Conservation (phyloP, 2,329 filamentous ascomycete species). For the Pestalotiopsis sp. region DNA sequence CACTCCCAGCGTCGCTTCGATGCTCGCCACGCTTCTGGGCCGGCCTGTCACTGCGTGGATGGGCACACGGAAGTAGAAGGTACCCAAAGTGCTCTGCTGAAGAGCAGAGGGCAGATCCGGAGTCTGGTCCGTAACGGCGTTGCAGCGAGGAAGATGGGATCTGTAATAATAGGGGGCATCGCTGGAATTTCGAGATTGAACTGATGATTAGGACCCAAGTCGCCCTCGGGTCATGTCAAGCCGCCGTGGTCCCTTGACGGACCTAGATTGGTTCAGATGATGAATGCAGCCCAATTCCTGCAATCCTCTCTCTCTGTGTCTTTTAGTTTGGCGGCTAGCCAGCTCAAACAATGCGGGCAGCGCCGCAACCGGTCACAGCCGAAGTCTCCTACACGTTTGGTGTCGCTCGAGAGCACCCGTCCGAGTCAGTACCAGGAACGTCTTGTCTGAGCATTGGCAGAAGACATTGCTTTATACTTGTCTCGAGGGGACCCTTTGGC, state of each 20-base stretch:
- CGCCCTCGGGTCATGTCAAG: constrained; percentile 1
- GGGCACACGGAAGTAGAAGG: constrained; percentile 12
- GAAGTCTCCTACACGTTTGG: neutral
- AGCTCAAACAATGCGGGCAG: neutral
- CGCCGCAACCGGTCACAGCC: constrained; percentile 1
- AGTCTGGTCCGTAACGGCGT: neutral
- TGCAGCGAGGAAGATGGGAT: constrained; percentile 6
- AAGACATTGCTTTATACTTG: neutral
- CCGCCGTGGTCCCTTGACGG: neutral
- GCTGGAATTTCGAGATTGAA: neutral
- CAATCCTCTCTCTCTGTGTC: neutral
- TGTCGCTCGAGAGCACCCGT: neutral
- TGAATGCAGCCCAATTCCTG: neutral
- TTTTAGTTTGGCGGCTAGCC: neutral
- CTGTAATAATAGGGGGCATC: neutral
- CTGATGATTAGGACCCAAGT: neutral
- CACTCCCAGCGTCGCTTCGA: constrained; percentile 3
- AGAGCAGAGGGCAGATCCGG: neutral
- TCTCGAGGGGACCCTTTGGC: neutral
- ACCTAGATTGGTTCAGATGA: neutral
- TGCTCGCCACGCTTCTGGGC: neutral
- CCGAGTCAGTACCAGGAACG: neutral
- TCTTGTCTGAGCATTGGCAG: neutral
- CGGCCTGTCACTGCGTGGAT: neutral
- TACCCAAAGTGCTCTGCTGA: neutral